These are phyloP conservation scores for Candida anutae DNA, from an alignment of 1,139 yeast species.

Conservation along the genomic window DNA sequence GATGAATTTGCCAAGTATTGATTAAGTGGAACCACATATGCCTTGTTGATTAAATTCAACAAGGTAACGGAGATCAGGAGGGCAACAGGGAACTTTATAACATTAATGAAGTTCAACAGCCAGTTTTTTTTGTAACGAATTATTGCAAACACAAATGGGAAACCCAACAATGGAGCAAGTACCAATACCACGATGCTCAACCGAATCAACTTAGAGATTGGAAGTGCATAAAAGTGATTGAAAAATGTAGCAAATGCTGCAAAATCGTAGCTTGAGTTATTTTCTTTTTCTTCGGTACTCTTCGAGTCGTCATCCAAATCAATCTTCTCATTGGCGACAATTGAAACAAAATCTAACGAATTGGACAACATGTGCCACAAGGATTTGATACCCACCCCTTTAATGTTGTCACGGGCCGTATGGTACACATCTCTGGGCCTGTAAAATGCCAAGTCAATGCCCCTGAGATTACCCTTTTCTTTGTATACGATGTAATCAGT, in stretches of 20 bases:
- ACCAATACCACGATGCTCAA: slow-evolving; percentile 45
- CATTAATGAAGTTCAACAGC: slow-evolving; percentile 31
- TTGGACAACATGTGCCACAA: slow-evolving; percentile 79
- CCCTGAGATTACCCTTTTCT: slow-evolving; percentile 58
- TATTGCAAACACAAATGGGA: slow-evolving; percentile 41
- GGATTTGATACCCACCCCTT: slow-evolving; percentile 54
- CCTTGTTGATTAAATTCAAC: slow-evolving; percentile 27
- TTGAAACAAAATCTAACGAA: slow-evolving; percentile 48
- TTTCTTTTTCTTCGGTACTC: slow-evolving; percentile 10
- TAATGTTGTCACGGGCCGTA: slow-evolving; percentile 64
- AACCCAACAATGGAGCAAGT: slow-evolving; percentile 46
- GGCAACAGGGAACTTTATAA: slow-evolving; percentile 51
- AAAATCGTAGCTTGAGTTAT: too few relatives aligned
- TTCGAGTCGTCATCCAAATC: slow-evolving; percentile 28
- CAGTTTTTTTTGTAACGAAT: slow-evolving; percentile 43
- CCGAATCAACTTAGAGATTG: slow-evolving; percentile 39
- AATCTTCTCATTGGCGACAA: slow-evolving; percentile 30
- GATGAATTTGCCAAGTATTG: slow-evolving; percentile 56
- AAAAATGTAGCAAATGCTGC: slow-evolving; percentile 59
- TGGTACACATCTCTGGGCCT: slow-evolving; percentile 81
- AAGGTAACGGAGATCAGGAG: slow-evolving; percentile 32
- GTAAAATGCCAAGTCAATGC: slow-evolving; percentile 60
- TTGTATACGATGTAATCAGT: slow-evolving; percentile 78
- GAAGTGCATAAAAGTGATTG: slow-evolving; percentile 50
- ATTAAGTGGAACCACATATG: slow-evolving; percentile 30